Evolutionary conservation across 2,329 filamentous ascomycete genomes (phyloP).

Genomic region (Microcyclosporella mali): DNA sequence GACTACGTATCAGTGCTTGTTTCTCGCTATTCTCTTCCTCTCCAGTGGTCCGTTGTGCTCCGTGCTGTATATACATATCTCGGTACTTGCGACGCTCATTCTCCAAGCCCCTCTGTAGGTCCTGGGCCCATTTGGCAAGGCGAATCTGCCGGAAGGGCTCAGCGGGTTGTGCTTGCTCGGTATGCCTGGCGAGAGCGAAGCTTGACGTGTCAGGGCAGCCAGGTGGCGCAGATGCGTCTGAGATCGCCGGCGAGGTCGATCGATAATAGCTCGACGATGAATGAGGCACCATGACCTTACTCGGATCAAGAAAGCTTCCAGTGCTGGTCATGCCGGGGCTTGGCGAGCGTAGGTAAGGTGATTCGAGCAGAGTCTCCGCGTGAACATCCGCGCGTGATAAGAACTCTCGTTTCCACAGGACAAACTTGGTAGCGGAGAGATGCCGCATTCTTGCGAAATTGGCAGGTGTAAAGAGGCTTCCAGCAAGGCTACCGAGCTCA

Average conservation of each 20-base stretch:
- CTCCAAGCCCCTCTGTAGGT: conserved; percentile 68
- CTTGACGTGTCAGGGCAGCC: conserved; percentile 12
- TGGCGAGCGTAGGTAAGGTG: conserved; percentile 17
- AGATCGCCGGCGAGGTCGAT: conserved; percentile 28
- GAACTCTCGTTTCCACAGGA: conserved; percentile 55
- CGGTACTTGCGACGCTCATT: conserved; percentile 68
- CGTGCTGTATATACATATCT: conserved; percentile 49
- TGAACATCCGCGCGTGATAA: conserved; percentile 16
- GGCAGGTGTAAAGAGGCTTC: conserved; percentile 68
- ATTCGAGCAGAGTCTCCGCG: conserved; percentile 20
- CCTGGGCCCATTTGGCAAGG: conserved; percentile 73
- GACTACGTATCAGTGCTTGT: conserved; percentile 15
- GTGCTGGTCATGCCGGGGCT: conserved; percentile 22
- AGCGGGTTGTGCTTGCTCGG: conserved; percentile 49
- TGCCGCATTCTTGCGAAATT: conserved; percentile 78
- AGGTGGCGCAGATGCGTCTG: conserved; percentile 14
- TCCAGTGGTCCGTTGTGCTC: conserved; percentile 57
- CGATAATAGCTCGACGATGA: conserved; percentile 29
- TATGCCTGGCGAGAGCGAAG: conserved; percentile 52
- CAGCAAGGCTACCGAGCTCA: conserved; percentile 65
- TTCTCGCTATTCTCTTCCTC: conserved; percentile 35
- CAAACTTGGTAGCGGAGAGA: conserved; percentile 71
- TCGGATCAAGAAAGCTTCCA: conserved; percentile 24
- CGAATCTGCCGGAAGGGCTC: conserved; percentile 61
- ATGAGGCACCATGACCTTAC: conserved; percentile 29